phyloP scores from a whole-genome alignment of 352 stramenopile genomes.

The Pythium scleroteichum region DNA sequence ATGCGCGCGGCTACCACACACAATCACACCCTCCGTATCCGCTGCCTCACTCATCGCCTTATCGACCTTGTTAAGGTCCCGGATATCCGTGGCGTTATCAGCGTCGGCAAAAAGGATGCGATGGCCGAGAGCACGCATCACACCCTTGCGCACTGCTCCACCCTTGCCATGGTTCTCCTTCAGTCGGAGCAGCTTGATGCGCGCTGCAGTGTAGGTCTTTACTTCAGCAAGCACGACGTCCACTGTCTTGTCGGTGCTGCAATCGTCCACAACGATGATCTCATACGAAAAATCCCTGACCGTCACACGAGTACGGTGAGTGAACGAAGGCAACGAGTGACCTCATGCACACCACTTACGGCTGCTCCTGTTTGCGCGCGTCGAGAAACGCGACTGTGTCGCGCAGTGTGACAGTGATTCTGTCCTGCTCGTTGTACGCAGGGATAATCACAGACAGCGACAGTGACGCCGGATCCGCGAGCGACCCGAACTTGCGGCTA shows the following conservation, averaged over 20 bases:
- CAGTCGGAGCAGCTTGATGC: constrained; percentile 79
- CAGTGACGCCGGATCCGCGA: constrained; percentile 51
- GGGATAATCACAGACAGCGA: constrained; percentile 92
- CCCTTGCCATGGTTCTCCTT: constrained; percentile 92
- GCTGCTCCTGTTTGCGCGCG: constrained; percentile 46
- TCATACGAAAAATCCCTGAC: constrained; percentile 67
- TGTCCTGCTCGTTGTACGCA: constrained; percentile 94
- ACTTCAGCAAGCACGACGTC: constrained; percentile 65
- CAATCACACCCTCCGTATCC: constrained; percentile 56
- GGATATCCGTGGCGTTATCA: constrained; percentile 91
- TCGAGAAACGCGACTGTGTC: constrained; percentile 89
- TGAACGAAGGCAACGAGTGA: not conserved
- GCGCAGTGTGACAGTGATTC: constrained; percentile 91
- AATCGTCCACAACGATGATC: constrained; percentile 94
- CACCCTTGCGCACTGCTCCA: constrained; percentile 86
- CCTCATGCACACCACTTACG: constrained; percentile 27
- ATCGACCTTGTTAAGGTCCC: constrained; percentile 85
- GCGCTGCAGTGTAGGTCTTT: constrained; percentile 39
- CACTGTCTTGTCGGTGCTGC: constrained; percentile 83
- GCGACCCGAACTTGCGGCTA: constrained; percentile 57
- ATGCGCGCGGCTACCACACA: constrained; percentile 90
- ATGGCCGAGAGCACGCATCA: constrained; percentile 81
- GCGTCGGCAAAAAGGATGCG: constrained; percentile 91
- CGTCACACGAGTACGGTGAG: not conserved
- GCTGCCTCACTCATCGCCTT: constrained; percentile 43